phyloP scores from a whole-genome alignment of 2,329 filamentous ascomycete genomes.

The Verticillium longisporum region DNA sequence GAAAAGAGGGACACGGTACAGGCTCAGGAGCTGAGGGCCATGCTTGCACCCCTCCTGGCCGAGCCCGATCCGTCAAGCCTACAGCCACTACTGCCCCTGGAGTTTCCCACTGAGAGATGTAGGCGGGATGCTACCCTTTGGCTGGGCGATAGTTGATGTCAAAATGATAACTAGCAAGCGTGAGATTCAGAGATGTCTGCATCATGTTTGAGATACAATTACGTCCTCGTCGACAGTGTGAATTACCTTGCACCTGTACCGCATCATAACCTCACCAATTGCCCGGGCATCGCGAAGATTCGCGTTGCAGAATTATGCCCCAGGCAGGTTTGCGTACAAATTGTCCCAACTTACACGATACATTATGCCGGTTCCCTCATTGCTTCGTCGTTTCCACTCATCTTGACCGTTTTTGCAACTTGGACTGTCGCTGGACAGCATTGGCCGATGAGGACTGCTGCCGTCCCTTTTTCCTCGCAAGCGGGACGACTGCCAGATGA shows the following conservation, averaged over 20 bases:
- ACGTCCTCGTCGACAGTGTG: too few species aligned
- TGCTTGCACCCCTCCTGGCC: constrained; percentile 17
- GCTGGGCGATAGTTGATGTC: neutral
- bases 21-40: constrained; percentile 15
- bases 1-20: constrained; percentile 13
- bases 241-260: too few species aligned
- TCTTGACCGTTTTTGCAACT: neutral
- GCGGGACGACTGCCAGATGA: neutral
- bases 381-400: neutral
- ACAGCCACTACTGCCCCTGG: constrained; percentile 12
- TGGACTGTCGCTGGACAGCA: neutral
- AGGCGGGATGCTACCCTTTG: constrained; percentile 3
- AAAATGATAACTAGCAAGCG: neutral
- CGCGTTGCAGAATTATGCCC: too few species aligned
- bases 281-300: too few species aligned
- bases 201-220: too few species aligned
- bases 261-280: too few species aligned
- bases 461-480: neutral
- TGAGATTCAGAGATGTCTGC: too few species aligned
- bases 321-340: too few species aligned
- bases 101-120: constrained; percentile 7
- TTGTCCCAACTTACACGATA: too few species aligned
- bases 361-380: neutral
- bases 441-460: neutral
- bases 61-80: constrained; percentile 1